phyloP scores from a whole-genome alignment of 768 basidiomycete species.

The Filobasidium floriforme region DNA sequence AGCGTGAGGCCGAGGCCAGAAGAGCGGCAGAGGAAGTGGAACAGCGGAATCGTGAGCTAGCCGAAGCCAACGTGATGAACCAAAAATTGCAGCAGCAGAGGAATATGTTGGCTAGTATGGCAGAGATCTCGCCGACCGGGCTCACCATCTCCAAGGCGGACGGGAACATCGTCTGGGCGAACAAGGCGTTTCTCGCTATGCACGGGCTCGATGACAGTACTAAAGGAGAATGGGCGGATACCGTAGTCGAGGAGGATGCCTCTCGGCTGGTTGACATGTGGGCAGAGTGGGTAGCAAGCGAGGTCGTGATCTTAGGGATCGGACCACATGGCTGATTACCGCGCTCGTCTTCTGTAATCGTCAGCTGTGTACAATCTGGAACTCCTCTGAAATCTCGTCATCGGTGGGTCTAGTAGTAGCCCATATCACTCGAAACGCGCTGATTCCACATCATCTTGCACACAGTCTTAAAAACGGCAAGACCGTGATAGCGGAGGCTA shows the following conservation, averaged over 20 bases:
- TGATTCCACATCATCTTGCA: neutral
- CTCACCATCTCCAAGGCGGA: slow-evolving; percentile 11
- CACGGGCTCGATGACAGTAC: slow-evolving; percentile 8
- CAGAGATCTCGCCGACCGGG: slow-evolving; percentile 16
- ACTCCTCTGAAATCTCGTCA: slow-evolving; percentile 11
- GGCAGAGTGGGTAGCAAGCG: neutral
- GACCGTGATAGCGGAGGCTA: slow-evolving; percentile 10
- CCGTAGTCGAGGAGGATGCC: neutral
- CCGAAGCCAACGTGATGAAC: slow-evolving; percentile 8
- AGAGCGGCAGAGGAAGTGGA: slow-evolving; percentile 6
- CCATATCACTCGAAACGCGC: no score
- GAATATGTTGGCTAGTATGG: slow-evolving; percentile 17
- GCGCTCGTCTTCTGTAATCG: neutral
- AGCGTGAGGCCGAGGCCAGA: slow-evolving; percentile 12
- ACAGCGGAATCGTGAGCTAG: slow-evolving; percentile 8
- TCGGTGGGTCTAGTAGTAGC: neutral
- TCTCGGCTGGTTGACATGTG: neutral
- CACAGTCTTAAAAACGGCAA: slow-evolving; percentile 19
- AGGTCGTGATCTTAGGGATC: no score
- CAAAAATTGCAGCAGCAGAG: slow-evolving; percentile 12
- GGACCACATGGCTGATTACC: neutral
- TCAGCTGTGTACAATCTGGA: neutral
- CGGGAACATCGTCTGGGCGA: slow-evolving; percentile 17
- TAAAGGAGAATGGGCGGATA: neutral
- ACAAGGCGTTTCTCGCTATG: slow-evolving; percentile 16